Conservation (phyloP, 495 filamentous ascomycete genomes). For the Aspergillus mulundensis region DNA sequence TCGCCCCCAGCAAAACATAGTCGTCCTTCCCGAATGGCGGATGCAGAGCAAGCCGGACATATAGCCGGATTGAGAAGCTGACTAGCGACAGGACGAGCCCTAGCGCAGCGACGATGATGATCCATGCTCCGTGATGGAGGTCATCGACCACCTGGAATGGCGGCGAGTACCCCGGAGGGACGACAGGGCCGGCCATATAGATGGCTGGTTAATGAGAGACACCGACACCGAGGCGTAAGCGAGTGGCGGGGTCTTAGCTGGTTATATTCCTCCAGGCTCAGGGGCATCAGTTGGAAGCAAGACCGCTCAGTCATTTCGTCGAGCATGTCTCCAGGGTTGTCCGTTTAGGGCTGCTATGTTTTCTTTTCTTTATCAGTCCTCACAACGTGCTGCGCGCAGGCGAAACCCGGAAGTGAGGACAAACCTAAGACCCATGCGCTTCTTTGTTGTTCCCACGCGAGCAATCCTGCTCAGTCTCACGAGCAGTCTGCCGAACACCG, state of each 20-base stretch:
- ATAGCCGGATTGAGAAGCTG: conserved; percentile 42
- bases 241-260: not conserved
- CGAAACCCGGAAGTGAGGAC: not conserved
- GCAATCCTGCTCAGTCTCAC: not conserved
- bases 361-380: not conserved
- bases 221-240: not conserved
- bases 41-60: conserved; percentile 37
- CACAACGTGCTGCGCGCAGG: not conserved
- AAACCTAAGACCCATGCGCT: not conserved
- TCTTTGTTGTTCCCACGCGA: no score
- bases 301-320: not conserved
- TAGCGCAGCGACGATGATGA: conserved; percentile 46
- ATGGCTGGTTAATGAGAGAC: conserved; percentile 13
- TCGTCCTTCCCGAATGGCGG: conserved; percentile 40
- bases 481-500: not conserved
- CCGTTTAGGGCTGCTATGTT: not conserved
- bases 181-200: conserved; percentile 22
- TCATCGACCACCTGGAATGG: conserved; percentile 40
- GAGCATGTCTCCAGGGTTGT: no score
- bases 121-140: conserved; percentile 38
- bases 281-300: not conserved
- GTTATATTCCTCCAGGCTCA: conserved; percentile 8
- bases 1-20: conserved; percentile 32
- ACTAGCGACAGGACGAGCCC: conserved; percentile 46
- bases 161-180: conserved; percentile 36